Evolutionary conservation across 805 yeast species (phyloP), one percentile per base, ranked within the genome.

Genomic region (Torulaspora indica): DNA sequence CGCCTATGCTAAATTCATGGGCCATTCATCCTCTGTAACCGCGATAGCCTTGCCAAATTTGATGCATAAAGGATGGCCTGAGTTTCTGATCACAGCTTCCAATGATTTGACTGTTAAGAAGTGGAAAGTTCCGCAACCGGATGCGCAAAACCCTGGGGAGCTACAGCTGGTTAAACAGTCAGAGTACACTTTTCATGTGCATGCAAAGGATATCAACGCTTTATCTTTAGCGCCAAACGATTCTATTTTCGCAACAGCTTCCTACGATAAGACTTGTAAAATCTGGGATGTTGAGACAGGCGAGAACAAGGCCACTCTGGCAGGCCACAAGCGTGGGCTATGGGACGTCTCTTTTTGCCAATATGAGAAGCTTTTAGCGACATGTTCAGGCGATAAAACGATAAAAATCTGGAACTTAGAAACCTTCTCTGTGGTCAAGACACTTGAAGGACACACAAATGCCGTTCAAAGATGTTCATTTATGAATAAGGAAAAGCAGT

Each of bases 381-480:
- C 97, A 1, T 81, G 84, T n/a, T 80, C 95, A 27, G 97, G 98
- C 51, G 99, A 91, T 64, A 88, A 87, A 61, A 84, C 96, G 0
- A 75, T 85, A 46, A 85, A 87, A 57, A 74, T 89, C 34, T 93
- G 99, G 99, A 84, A 85, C 28, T 68, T 93, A 56, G 76, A 73
- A 33, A 91, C 88, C 53, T 87, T 75, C 61, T 71, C 81, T 1
- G 88, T 96, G 58, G 59, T 75, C 25, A 79, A 80, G 55, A 93
- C 96, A 2, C 81, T 90, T 60, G 97, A 93, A 67, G 96, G 98
- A 2, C 97, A 90, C 64, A 78, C 95, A 9, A 91, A 89, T 58
- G 85, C 97, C 0, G 90, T 93, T 3, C 93, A 91, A 65, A 77
- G 93, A 66, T 83, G 83, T 36, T 71, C 76, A 24, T 88, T 87